Percentiles rank a stretch among this genome's conserved stretches.
phyloP scores from a whole-genome alignment of 2,329 filamentous ascomycete genomes.

The Triangularia verruculosa region DNA sequence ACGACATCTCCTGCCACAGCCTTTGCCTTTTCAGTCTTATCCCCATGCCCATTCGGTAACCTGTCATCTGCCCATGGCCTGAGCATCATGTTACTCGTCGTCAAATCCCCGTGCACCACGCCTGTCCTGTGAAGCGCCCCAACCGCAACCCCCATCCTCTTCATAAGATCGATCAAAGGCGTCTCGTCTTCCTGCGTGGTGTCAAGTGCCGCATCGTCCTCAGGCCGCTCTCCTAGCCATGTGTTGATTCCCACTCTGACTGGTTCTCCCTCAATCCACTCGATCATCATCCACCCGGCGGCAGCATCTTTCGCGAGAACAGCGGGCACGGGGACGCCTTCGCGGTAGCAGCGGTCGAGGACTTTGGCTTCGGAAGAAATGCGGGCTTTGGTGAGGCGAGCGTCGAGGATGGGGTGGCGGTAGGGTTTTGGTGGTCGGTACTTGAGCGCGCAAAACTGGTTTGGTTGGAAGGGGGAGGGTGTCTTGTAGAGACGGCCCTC shows the following conservation, averaged over 20 bases:
- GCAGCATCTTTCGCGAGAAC: conserved; percentile 67
- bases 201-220: conserved; percentile 30
- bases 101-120: conserved; percentile 91
- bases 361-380: conserved; percentile 87
- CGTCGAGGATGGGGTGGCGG: conserved; percentile 85
- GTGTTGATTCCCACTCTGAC: conserved; percentile 68
- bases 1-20: conserved; percentile 70
- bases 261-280: conserved; percentile 76
- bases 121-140: conserved; percentile 78
- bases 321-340: conserved; percentile 78
- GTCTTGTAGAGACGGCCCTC: conserved; percentile 93
- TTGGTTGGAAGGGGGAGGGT: conserved; percentile 64
- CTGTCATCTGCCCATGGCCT: conserved; percentile 38
- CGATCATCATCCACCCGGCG: conserved; percentile 73
- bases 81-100: conserved; percentile 95
- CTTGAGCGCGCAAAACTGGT: conserved; percentile 76
- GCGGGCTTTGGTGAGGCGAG: conserved; percentile 79
- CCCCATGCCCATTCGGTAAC: conserved; percentile 16
- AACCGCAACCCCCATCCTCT: conserved; percentile 66
- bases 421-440: conserved; percentile 89
- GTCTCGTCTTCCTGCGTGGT: conserved; percentile 40
- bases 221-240: conserved; percentile 55
- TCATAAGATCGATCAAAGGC: conserved; percentile 61
- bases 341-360: conserved; percentile 71
- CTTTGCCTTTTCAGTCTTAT: conserved; percentile 23